Base-by-base conservation (phyloP, 2,329 filamentous ascomycete genomes). In the Grosmannia huntii region DNA sequence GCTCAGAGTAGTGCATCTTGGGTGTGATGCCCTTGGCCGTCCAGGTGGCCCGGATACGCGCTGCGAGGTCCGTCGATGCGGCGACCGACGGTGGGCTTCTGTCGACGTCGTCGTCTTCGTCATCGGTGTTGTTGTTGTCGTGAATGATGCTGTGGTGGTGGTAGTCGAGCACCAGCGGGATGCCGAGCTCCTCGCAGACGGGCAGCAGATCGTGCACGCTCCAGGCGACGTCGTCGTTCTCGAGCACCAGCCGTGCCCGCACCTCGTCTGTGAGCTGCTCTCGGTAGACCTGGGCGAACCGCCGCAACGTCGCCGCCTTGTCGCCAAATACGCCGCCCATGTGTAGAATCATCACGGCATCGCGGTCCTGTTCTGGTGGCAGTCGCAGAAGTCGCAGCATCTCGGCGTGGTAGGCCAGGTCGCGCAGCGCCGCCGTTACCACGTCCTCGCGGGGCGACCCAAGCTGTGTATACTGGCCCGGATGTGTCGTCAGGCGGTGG, bases 1-100 rank as follows among this genome's bases (percentile, higher is more conserved):
- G 86, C 68, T 97, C 92, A 28, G 88, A 95, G 71, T 96, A 96
- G 67, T 97, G 92, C 90, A 96, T 96, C 72, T 97, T 97, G 65
- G 94, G 92, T 2, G 77, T 90, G 63, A 96, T 96, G 1, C 78
- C 75, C 69, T 96, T 97, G 33, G 82, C 79, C 0, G 79, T 81
- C 92, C 92, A 97, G 0, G 90, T 96, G 3, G 85, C 83, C 50
- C 81, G 78, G 66, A 97, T 97, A 5, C 86, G 83, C 0, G 85
- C 84, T 61, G 82, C 94, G 0, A 96, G 73, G 23, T 82, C 76
- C 0, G 90, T 96, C 0, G 91, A 90, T 71, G 96, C 91, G 2
- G 90, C 84, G 53, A 95, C 73, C 64, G 87, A 72, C 6, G 75
- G 76, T 28, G 28, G 28, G 7, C 28, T 28, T 4, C 5, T 28